These are phyloP conservation scores for Bimuria novae-zelandiae DNA, from an alignment of 2,329 filamentous ascomycete species.

Conservation along the genomic window DNA sequence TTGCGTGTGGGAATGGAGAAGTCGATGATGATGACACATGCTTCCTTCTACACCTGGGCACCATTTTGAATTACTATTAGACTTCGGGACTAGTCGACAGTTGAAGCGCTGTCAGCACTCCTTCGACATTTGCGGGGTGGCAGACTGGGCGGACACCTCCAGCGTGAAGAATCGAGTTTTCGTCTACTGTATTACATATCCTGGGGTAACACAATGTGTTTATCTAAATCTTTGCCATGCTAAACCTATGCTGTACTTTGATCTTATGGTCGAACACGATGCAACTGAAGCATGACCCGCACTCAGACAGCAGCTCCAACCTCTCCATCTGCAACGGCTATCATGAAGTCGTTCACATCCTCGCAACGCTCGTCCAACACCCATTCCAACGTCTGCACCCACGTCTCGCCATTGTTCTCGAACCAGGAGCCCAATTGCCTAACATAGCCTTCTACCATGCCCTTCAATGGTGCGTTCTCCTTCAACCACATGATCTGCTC, in stretches of 20 bases:
- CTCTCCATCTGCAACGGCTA: constrained; percentile 71
- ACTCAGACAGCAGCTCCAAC: constrained; percentile 61
- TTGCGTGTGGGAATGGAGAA: not conserved
- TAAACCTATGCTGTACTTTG: not conserved
- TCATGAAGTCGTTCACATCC: constrained; percentile 61
- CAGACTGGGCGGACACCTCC: too few relatives aligned
- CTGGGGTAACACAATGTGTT: too few relatives aligned
- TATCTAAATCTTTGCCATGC: too few relatives aligned
- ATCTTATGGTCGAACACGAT: not conserved
- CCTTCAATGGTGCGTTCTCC: constrained; percentile 60
- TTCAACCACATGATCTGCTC: constrained; percentile 63
- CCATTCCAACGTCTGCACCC: constrained; percentile 62
- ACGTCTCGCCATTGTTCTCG: constrained; percentile 66
- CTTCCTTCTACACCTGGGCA: too few relatives aligned
- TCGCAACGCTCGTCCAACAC: constrained; percentile 61
- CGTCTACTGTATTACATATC: too few relatives aligned
- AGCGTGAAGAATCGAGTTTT: too few relatives aligned
- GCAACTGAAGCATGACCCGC: not conserved
- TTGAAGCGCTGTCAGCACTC: too few relatives aligned
- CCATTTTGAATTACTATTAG: too few relatives aligned
- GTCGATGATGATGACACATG: too few relatives aligned
- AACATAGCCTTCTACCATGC: constrained; percentile 61
- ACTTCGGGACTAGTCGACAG: too few relatives aligned
- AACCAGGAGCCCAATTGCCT: constrained; percentile 62
- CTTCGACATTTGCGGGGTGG: too few relatives aligned